Percentiles rank a stretch among this genome's conserved stretches.
Conservation (phyloP, 371 early-diverging fungal species). For the Rhizopus delemar region DNA sequence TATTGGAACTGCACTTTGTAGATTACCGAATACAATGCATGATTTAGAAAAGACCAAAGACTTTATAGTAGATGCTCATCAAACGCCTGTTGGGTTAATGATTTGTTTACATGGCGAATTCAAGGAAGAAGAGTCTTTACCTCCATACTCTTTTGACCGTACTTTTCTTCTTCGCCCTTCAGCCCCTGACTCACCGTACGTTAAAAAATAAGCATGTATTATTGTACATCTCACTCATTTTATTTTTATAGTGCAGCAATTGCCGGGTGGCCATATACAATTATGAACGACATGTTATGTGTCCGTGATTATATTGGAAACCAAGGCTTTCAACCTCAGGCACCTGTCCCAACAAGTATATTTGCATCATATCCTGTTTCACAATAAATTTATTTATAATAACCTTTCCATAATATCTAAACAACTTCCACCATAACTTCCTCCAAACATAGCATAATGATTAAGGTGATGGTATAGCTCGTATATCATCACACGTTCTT, state of each 20-base stretch:
- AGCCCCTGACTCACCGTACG: conserved; percentile 52
- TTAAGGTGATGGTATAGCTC: conserved; percentile 41
- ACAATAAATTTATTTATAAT: conserved; percentile 4
- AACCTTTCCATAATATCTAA: conserved; percentile 25
- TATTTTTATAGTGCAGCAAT: conserved; percentile 32
- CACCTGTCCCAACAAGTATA: conserved; percentile 15
- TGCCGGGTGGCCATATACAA: conserved; percentile 54
- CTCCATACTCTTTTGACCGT: conserved; percentile 54
- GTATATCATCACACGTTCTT: conserved; percentile 26
- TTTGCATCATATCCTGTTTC: conserved; percentile 20
- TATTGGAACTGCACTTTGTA: conserved; percentile 37
- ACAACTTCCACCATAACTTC: conserved; percentile 25
- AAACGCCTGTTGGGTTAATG: conserved; percentile 38
- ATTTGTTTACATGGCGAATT: conserved; percentile 60
- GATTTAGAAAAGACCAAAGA: conserved; percentile 41
- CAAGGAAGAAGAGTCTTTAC: conserved; percentile 37
- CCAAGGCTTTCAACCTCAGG: conserved; percentile 36
- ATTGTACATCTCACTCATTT: neutral
- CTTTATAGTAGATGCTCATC: conserved; percentile 57
- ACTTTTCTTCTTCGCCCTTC: conserved; percentile 58
- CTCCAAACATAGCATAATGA: conserved; percentile 43
- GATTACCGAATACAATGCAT: conserved; percentile 53
- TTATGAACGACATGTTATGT: conserved; percentile 57
- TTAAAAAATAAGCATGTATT: neutral
- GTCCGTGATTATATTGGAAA: conserved; percentile 52